Evolutionary conservation across 163 green algal species (phyloP).

Genomic region (Chlamydomonas reinhardtii): DNA sequence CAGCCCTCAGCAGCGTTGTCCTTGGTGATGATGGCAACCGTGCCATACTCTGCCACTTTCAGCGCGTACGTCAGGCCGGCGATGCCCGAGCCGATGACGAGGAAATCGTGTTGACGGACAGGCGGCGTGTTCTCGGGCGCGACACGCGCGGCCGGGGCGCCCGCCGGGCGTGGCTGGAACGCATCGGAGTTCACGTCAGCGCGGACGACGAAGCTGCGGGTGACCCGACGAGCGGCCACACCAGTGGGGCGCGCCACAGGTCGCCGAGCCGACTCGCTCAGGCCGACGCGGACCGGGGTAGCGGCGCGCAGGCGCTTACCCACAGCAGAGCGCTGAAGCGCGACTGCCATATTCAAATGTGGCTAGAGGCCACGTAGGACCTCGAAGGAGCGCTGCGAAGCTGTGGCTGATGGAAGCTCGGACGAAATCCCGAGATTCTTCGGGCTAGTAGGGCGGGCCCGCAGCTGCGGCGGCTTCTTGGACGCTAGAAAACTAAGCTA

Average conservation of each 20-base stretch:
- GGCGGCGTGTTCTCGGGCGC: neutral
- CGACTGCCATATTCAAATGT: neutral
- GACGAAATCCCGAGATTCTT: too few relatives aligned
- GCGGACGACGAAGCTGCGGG: neutral
- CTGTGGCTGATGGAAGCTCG: too few relatives aligned
- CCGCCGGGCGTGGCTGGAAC: constrained; percentile 3
- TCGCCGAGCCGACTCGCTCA: neutral
- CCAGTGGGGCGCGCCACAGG: neutral
- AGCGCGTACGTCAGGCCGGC: constrained; percentile 96
- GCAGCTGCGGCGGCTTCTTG: too few relatives aligned
- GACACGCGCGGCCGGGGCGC: neutral
- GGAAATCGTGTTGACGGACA: constrained; percentile 86
- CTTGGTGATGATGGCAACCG: constrained; percentile 95
- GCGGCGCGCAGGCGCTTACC: neutral
- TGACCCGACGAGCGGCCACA: too few relatives aligned
- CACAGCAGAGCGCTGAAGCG: neutral
- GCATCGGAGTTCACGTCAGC: constrained; percentile 58
- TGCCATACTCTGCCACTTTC: constrained; percentile 91
- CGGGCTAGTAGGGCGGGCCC: too few relatives aligned
- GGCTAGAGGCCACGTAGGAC: neutral
- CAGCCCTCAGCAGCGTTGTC: constrained; percentile 88
- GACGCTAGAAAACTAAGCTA: too few relatives aligned
- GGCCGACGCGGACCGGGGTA: neutral
- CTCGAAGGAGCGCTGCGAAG: too few relatives aligned
- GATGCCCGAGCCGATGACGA: constrained; percentile 97